Conservation (phyloP, 805 yeast genomes). For the Candida jianshihensis region DNA sequence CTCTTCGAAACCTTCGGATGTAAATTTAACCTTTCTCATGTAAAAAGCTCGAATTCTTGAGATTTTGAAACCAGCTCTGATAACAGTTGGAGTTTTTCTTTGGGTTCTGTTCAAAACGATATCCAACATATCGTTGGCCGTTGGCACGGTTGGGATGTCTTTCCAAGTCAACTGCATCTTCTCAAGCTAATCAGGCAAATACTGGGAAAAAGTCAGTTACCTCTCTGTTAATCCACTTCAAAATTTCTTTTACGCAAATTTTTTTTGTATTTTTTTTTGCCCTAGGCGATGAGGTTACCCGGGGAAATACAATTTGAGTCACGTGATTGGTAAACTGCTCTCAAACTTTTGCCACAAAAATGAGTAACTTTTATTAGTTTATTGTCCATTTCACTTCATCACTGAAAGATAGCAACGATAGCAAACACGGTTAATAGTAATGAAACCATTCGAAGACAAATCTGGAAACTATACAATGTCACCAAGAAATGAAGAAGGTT, state of each 20-base stretch:
- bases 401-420: too few species aligned
- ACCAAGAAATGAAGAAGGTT: too few species aligned
- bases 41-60: conserved; percentile 95
- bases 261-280: neutral
- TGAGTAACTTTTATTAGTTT: too few species aligned
- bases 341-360: too few species aligned
- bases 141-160: conserved; percentile 94
- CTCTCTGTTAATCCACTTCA: neutral
- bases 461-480: too few species aligned
- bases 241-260: neutral
- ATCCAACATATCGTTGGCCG: conserved; percentile 88
- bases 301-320: neutral
- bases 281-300: neutral
- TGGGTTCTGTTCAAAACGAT: conserved; percentile 95
- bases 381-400: too few species aligned
- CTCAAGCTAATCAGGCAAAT: neutral
- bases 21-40: conserved; percentile 95
- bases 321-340: too few species aligned
- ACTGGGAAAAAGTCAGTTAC: too few species aligned
- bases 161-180: conserved; percentile 96
- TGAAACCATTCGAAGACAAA: too few species aligned
- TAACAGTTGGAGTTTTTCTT: conserved; percentile 98
- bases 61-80: conserved; percentile 92
- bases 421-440: too few species aligned
- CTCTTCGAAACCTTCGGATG: conserved; percentile 94